Base-by-base conservation (phyloP, 768 basidiomycete species). In the Fomitopsis pulvina region DNA sequence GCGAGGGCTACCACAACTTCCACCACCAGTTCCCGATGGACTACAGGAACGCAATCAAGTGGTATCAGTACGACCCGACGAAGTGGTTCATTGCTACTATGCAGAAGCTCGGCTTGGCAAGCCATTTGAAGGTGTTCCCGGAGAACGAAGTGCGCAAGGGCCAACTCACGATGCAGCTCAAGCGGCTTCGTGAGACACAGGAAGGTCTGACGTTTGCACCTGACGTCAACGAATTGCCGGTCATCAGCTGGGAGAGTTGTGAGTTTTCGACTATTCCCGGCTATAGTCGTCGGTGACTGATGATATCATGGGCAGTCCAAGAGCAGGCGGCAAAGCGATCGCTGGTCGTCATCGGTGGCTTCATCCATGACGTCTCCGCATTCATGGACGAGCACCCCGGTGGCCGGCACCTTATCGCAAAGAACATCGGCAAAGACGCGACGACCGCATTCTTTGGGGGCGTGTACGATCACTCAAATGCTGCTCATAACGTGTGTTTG, bases 371-470 rank as follows among this genome's bases (percentile, higher is more conserved):
- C 55, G 78, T 83, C 18, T 77, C 85, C 3, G 64, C 74, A 10
- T 92, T 93, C 63, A 54, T 82, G 28, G 81, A 85, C 48, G 73
- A 80, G 47, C 88, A 92, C 68, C 92, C 92, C 0, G 92, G 92
- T 21, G 92, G 92, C 14, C 70, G 70, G 34, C 60, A 69, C 32
- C 60, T 87, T 45, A 67, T 96, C 58, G 65, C 69, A 47, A 68
- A 66, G 24, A 80, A 72, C 52, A 73, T 82, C 14, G 92, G 91
- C n/a, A 84, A 81, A 60, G 91, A 94, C 55, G 82, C 87, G 63
- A 92, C 91, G 0, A 76, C 85, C 0, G 77, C 87, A 2, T 94
- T 94, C 71, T 88, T 85, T 62, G 92, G 92, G 3, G 91, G 91
- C 21, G 71, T 85, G 1, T 89, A 91, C 64, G 75, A 80, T 24